phyloP scores from a whole-genome alignment of 192 early-diverging fungal genomes.

The Backusella liffmaniae region DNA sequence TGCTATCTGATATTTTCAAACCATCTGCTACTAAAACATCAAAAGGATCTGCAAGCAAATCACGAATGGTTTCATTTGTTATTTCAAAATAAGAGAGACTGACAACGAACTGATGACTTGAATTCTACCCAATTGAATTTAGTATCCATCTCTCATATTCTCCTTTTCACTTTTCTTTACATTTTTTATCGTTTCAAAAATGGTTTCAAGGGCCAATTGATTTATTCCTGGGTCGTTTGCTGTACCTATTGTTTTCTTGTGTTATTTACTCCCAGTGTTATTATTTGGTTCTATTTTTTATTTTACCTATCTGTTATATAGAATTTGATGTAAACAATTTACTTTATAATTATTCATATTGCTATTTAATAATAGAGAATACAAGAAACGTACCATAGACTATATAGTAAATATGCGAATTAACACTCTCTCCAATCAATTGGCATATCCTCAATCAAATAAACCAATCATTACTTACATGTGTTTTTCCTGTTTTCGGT shows the following conservation, averaged over 20 bases:
- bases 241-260: neutral
- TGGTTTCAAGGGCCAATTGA: conserved; percentile 1
- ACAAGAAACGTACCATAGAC: neutral
- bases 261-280: no score
- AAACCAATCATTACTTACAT: neutral
- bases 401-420: neutral
- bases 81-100: conserved; percentile 7
- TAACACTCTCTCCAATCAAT: neutral
- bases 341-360: neutral
- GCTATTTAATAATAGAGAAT: neutral
- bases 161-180: neutral
- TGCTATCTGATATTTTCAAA: conserved; percentile 14
- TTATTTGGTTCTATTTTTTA: neutral
- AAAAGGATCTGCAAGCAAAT: conserved; percentile 8
- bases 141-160: neutral
- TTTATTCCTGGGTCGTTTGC: neutral
- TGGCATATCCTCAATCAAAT: neutral
- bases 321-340: neutral
- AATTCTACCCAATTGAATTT: neutral
- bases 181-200: conserved; percentile 2
- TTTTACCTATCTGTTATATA: neutral
- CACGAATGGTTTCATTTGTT: conserved; percentile 6
- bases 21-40: neutral
- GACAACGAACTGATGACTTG: neutral
- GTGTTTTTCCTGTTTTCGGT: conserved; percentile 8